Percentiles rank a stretch among this genome's conserved stretches.
Evolutionary conservation across 768 basidiomycete genomes (phyloP).

Genomic region (Leccinum imitatum): DNA sequence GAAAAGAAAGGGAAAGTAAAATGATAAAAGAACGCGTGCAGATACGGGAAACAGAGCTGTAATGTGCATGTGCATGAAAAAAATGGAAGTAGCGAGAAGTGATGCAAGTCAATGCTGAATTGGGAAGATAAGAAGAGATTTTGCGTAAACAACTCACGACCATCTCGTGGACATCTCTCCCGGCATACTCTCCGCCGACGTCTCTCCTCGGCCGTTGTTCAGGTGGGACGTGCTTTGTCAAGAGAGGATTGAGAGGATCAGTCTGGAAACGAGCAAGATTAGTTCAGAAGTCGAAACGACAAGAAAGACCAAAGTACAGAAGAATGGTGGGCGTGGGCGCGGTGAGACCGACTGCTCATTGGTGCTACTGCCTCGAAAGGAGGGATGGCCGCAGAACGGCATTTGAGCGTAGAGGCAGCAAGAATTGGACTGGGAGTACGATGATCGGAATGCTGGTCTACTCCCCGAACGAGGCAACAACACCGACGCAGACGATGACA

Average conservation of each 20-base stretch:
- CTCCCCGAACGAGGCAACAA: slow-evolving; percentile 27
- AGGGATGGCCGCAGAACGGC: background rate
- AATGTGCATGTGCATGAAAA: slow-evolving; percentile 15
- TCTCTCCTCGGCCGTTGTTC: slow-evolving; percentile 75
- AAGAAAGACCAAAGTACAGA: slow-evolving; percentile 2
- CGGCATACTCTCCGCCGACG: slow-evolving; percentile 70
- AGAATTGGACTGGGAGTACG: slow-evolving; percentile 2
- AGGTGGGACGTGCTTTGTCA: slow-evolving; percentile 83
- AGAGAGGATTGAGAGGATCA: slow-evolving; percentile 76
- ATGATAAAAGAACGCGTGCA: slow-evolving; percentile 20
- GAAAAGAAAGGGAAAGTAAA: slow-evolving; percentile 17
- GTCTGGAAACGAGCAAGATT: slow-evolving; percentile 46
- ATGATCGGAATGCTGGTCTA: background rate
- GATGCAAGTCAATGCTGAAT: slow-evolving; percentile 7
- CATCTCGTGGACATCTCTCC: slow-evolving; percentile 71
- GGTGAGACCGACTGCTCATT: slow-evolving; percentile 6
- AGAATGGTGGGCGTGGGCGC: background rate
- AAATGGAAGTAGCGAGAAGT: slow-evolving; percentile 6
- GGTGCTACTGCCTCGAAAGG: slow-evolving; percentile 4
- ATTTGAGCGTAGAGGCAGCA: slow-evolving; percentile 8
- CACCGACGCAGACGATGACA: slow-evolving; percentile 39
- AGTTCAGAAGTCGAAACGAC: background rate
- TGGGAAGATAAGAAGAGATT: slow-evolving; percentile 9
- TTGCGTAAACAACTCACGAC: slow-evolving; percentile 57
- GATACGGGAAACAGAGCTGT: slow-evolving; percentile 22